These are phyloP conservation scores for Pseudogymnoascus destructans DNA, from an alignment of 2,329 filamentous ascomycete species.

Conservation along the genomic window DNA sequence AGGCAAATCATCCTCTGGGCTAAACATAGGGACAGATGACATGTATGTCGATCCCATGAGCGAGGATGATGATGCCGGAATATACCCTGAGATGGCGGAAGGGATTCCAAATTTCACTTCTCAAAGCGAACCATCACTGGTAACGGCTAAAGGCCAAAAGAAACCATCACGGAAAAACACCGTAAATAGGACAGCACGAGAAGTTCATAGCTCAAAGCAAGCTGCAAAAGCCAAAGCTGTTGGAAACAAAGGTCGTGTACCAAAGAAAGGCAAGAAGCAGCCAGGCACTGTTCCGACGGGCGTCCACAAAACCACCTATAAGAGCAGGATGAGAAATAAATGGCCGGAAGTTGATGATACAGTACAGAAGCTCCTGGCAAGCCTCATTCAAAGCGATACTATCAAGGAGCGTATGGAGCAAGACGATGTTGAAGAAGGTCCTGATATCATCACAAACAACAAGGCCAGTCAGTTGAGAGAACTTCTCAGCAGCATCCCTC, in stretches of 20 bases:
- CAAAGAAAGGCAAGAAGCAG: background rate
- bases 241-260: background rate
- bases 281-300: background rate
- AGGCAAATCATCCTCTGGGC: background rate
- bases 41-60: background rate
- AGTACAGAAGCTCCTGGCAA: slow-evolving; percentile 16
- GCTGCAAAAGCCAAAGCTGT: background rate
- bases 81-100: background rate
- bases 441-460: slow-evolving; percentile 14
- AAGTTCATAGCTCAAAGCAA: background rate
- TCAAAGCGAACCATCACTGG: background rate
- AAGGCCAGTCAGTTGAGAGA: slow-evolving; percentile 20
- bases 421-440: slow-evolving; percentile 13
- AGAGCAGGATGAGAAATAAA: background rate
- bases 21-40: background rate
- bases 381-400: slow-evolving; percentile 15
- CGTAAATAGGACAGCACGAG: background rate
- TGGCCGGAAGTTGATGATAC: slow-evolving; percentile 13
- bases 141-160: background rate
- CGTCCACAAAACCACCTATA: background rate
- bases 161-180: background rate
- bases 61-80: background rate
- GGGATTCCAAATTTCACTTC: background rate
- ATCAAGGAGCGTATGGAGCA: slow-evolving; percentile 9
- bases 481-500: slow-evolving; percentile 21